Evolutionary conservation across 1,284 basidiomycete genomes (phyloP).

Genomic region (Ceratobasidium theobromae): DNA sequence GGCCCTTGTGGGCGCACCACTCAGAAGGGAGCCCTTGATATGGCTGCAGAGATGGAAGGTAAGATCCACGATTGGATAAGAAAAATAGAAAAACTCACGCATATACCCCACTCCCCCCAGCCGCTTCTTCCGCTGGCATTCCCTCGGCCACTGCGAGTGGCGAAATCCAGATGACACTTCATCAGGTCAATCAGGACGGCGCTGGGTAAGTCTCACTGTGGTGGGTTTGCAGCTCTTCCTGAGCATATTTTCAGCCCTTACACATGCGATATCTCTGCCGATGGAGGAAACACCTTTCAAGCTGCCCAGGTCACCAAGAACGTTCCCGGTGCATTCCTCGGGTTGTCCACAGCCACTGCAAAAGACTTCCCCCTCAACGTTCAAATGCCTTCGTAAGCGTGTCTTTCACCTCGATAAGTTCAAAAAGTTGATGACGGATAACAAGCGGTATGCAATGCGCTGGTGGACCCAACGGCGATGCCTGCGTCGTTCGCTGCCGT

Average conservation of each 20-base stretch:
- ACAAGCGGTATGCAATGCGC: constrained; percentile 18
- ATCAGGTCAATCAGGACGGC: constrained; percentile 28
- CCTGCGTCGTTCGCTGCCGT: constrained; percentile 29
- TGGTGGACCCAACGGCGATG: constrained; percentile 28
- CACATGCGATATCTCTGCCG: constrained; percentile 18
- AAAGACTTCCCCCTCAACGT: constrained; percentile 38
- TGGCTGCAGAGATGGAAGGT: constrained; percentile 37
- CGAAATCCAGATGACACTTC: constrained; percentile 27
- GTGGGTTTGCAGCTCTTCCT: not conserved
- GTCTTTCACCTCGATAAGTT: too few species aligned
- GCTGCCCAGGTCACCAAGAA: constrained; percentile 38
- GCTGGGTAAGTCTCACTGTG: constrained; percentile 8
- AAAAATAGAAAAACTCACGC: too few species aligned
- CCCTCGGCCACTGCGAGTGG: constrained; percentile 10
- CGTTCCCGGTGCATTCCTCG: constrained; percentile 38
- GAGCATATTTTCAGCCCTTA: not conserved
- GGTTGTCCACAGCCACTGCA: constrained; percentile 37
- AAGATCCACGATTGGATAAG: too few species aligned
- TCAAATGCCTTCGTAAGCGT: constrained; percentile 36
- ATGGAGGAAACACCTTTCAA: constrained; percentile 37
- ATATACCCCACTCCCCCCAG: not conserved
- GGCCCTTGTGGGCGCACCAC: constrained; percentile 39
- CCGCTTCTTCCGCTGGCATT: constrained; percentile 18
- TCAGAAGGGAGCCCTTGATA: constrained; percentile 38
- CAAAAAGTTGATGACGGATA: not conserved